Evolutionary conservation across 1,284 basidiomycete genomes (phyloP).

Genomic region (Pseudozyma flocculosa): DNA sequence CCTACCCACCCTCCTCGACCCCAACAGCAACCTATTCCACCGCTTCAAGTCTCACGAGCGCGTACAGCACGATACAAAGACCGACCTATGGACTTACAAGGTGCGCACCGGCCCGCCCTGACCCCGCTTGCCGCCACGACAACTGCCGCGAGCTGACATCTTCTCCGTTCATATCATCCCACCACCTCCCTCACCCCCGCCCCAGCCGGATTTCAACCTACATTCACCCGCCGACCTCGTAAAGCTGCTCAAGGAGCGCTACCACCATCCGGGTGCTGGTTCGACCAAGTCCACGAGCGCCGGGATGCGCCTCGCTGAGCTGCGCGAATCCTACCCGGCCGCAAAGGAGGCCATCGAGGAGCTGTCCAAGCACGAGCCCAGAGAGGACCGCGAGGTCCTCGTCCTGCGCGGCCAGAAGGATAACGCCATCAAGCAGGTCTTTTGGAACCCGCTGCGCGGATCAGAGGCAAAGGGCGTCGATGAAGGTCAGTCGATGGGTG

Average conservation of each 20-base stretch:
- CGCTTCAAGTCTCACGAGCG: conserved; percentile 78
- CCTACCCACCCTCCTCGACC: conserved; percentile 68
- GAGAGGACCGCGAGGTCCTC: conserved; percentile 80
- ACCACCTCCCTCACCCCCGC: not conserved
- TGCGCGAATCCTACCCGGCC: conserved; percentile 87
- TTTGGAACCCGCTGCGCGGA: conserved; percentile 83
- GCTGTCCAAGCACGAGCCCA: conserved; percentile 39
- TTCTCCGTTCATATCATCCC: too few relatives aligned
- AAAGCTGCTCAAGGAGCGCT: conserved; percentile 66
- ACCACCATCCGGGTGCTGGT: conserved; percentile 35
- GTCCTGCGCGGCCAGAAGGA: conserved; percentile 81
- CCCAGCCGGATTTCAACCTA: conserved; percentile 80
- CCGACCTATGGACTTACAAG: conserved; percentile 76
- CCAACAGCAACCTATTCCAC: conserved; percentile 70
- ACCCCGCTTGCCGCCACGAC: too few relatives aligned
- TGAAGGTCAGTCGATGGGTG: conserved; percentile 71
- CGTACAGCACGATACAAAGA: conserved; percentile 75
- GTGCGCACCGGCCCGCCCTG: conserved; percentile 61
- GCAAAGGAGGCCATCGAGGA: conserved; percentile 61
- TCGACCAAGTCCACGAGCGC: conserved; percentile 27
- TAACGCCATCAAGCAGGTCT: conserved; percentile 71
- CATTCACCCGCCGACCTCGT: conserved; percentile 77
- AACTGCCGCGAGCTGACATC: too few relatives aligned
- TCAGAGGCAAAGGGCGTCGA: conserved; percentile 73
- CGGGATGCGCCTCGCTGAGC: conserved; percentile 76